phyloP scores from a whole-genome alignment of 2,329 filamentous ascomycete species.

The Leptographium wingfieldii region DNA sequence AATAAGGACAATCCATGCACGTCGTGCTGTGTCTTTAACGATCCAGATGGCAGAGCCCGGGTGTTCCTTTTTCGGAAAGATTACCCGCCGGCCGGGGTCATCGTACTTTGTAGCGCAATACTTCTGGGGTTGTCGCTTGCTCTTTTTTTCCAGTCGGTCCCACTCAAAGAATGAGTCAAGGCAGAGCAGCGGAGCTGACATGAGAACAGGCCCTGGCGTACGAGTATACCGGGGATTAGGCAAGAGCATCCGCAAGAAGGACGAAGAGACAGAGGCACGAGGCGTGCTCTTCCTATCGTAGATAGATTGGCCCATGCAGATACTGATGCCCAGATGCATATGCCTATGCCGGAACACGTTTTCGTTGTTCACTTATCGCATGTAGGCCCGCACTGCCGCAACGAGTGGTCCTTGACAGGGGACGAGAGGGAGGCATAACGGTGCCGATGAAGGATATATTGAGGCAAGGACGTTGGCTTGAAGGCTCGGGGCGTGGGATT shows the following conservation, averaged over 20 bases:
- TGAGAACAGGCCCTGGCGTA: no score
- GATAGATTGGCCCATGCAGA: not conserved
- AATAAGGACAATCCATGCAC: no score
- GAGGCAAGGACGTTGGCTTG: no score
- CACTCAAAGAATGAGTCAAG: no score
- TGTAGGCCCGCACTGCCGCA: not conserved
- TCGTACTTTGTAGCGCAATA: not conserved
- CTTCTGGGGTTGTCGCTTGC: not conserved
- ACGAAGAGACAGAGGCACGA: no score
- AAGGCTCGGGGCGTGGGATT: no score
- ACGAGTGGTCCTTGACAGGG: not conserved
- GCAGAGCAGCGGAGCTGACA: no score
- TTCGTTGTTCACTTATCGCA: no score
- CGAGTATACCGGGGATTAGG: no score
- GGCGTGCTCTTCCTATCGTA: not conserved
- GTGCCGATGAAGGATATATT: no score
- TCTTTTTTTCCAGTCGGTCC: not conserved
- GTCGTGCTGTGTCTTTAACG: not conserved
- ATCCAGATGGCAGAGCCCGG: not conserved
- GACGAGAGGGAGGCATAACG: no score
- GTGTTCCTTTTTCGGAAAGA: conserved; percentile 10
- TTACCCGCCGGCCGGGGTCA: conserved; percentile 5
- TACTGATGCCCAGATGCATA: not conserved
- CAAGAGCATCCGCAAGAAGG: no score
- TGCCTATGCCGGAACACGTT: not conserved